A percentile compares a stretch with the other conserved stretches of the same genome.
Conservation (phyloP, 129 eudicot species). For the Calendula officinalis region DNA sequence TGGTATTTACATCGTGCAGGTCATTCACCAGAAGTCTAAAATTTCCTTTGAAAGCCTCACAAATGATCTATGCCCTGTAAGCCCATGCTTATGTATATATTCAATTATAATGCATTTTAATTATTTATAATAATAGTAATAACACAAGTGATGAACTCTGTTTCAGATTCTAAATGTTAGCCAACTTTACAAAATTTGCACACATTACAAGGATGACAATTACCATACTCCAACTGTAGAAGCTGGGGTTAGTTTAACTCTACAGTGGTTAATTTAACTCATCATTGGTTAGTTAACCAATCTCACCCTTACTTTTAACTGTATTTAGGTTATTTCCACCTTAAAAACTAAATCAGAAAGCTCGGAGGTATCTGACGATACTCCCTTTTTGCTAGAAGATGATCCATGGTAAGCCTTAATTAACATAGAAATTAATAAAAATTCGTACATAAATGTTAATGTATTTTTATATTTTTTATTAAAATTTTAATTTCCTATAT, state of each 20-base stretch:
- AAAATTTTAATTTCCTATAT: neutral
- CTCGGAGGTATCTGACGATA: conserved; percentile 37
- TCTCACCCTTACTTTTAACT: conserved; percentile 14
- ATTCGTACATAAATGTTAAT: too few relatives aligned
- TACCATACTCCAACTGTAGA: conserved; percentile 52
- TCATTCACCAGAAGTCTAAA: conserved; percentile 67
- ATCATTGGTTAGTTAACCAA: neutral
- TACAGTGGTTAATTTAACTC: neutral
- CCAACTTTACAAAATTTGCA: conserved; percentile 80
- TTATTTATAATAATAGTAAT: conserved; percentile 6
- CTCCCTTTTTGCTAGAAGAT: conserved; percentile 56
- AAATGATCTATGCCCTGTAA: conserved; percentile 79
- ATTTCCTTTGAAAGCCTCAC: conserved; percentile 62
- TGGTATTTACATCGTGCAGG: conserved; percentile 38
- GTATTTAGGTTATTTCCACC: conserved; percentile 47
- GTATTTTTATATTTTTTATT: neutral
- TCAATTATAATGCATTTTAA: too few relatives aligned
- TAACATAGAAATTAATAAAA: neutral
- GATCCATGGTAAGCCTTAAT: conserved; percentile 46
- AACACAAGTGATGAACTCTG: conserved; percentile 24
- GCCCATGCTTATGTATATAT: conserved; percentile 21
- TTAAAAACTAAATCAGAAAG: conserved; percentile 39
- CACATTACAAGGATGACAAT: conserved; percentile 59
- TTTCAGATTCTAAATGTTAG: conserved; percentile 64
- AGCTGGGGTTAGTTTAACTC: conserved; percentile 30